phyloP scores from a whole-genome alignment of 139 green algal species.

The Microglena sp. region DNA sequence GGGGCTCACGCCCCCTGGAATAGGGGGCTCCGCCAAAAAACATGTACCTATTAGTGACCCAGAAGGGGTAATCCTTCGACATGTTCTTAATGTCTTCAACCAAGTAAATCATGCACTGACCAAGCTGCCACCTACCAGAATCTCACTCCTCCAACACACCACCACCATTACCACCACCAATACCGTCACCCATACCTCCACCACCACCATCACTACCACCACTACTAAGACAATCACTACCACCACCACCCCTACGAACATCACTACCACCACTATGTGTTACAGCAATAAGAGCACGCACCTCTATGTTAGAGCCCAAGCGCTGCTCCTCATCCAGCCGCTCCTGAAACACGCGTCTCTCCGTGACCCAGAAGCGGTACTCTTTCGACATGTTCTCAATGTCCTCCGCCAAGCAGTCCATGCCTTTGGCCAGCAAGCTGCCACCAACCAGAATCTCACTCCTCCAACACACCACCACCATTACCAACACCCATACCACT shows the following conservation, averaged over 20 bases:
- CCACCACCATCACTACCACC: no score
- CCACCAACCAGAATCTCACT: no score
- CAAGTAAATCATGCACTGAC: neutral
- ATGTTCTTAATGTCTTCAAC: constrained; percentile 30
- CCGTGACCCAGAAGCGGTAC: constrained; percentile 51
- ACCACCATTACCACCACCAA: no score
- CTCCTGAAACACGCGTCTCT: constrained; percentile 41
- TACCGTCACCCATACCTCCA: no score
- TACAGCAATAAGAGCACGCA: neutral
- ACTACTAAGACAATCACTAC: no score
- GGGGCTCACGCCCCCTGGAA: no score
- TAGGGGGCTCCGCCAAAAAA: no score
- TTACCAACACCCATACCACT: no score
- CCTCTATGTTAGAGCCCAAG: constrained; percentile 21
- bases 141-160: no score
- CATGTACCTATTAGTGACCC: constrained; percentile 40
- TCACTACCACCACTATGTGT: no score
- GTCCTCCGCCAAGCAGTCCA: constrained; percentile 15
- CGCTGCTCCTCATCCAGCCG: constrained; percentile 32
- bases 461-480: no score
- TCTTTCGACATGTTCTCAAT: constrained; percentile 34
- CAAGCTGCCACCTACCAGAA: neutral
- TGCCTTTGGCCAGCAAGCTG: neutral
- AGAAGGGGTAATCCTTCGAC: constrained; percentile 47
- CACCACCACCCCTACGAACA: no score